Percentiles rank a stretch among this genome's conserved stretches.
These are phyloP conservation scores for Sarocladiaceae sp. DNA, from an alignment of 2,329 filamentous ascomycete genomes.

Conservation along the genomic window DNA sequence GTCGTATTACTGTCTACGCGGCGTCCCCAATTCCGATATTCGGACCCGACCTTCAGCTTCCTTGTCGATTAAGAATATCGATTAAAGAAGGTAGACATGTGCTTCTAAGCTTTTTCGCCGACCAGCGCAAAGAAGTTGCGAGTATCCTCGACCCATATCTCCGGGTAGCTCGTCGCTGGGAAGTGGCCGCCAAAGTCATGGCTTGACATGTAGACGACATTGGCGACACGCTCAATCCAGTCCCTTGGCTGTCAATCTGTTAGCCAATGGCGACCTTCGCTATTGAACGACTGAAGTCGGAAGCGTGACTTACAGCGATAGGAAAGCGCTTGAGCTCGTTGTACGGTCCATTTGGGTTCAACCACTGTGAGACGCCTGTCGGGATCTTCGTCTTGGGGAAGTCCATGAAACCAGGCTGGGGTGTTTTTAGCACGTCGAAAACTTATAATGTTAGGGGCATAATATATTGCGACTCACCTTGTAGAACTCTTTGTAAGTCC, in stretches of 20 bases:
- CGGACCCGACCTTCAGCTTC: no score
- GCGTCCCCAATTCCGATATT: no score
- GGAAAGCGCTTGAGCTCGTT: background rate
- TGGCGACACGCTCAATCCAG: constrained; percentile 1
- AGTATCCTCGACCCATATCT: constrained; percentile 9
- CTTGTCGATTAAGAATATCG: no score
- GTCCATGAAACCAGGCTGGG: constrained; percentile 1
- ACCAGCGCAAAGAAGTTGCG: constrained; percentile 8
- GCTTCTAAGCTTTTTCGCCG: no score
- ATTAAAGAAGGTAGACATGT: no score
- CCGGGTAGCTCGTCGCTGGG: constrained; percentile 9
- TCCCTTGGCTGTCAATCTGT: background rate
- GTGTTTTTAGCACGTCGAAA: background rate
- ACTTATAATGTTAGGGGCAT: background rate
- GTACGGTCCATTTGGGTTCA: background rate
- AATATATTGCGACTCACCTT: background rate
- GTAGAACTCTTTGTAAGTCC: constrained; percentile 11
- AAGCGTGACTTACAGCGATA: background rate
- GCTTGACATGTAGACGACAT: background rate
- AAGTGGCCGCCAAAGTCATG: constrained; percentile 11
- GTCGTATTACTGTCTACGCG: no score
- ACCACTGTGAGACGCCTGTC: constrained; percentile 10
- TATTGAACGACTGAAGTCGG: background rate
- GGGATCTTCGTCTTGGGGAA: constrained; percentile 2
- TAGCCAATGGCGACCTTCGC: no score